A percentile compares a stretch with the other conserved stretches of the same genome.
Evolutionary conservation across 1,284 basidiomycete genomes (phyloP).

Genomic region (Puccinia polysora): DNA sequence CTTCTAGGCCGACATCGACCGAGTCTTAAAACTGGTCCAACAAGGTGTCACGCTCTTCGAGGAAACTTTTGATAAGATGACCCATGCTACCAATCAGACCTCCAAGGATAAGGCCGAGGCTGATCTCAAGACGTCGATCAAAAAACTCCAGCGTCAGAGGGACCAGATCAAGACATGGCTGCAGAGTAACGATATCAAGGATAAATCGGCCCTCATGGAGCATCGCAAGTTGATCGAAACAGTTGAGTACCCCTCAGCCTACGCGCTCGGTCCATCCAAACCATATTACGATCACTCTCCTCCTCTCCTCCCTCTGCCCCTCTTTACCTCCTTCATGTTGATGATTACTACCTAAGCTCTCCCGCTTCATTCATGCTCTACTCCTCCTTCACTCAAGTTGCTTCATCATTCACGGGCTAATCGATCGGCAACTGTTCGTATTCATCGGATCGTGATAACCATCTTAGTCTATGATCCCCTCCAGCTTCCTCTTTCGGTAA

Average conservation of each 20-base stretch:
- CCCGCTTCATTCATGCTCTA: background rate
- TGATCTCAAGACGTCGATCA: conserved; percentile 57
- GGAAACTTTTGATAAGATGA: conserved; percentile 52
- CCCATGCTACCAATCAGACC: conserved; percentile 51
- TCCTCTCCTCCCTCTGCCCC: background rate
- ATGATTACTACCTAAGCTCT: too few relatives aligned
- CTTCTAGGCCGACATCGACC: conserved; percentile 42
- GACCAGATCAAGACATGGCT: conserved; percentile 99
- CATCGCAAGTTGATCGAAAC: conserved; percentile 95
- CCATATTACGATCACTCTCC: background rate
- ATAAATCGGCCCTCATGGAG: conserved; percentile 88
- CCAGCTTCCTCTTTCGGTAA: too few relatives aligned
- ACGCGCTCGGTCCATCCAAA: background rate
- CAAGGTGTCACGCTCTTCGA: conserved; percentile 53
- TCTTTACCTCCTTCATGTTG: background rate
- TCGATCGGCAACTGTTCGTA: too few relatives aligned
- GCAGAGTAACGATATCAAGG: conserved; percentile 97
- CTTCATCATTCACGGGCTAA: too few relatives aligned
- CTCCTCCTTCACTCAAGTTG: too few relatives aligned
- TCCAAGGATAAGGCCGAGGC: conserved; percentile 54
- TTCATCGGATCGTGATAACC: too few relatives aligned
- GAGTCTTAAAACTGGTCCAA: conserved; percentile 42
- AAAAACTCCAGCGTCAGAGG: conserved; percentile 93
- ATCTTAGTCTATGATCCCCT: too few relatives aligned
- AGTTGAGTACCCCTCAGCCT: conserved; percentile 56